Evolutionary conservation across 345 rosid species (phyloP), one percentile per base, ranked within the genome.

Genomic region (Adansonia digitata): DNA sequence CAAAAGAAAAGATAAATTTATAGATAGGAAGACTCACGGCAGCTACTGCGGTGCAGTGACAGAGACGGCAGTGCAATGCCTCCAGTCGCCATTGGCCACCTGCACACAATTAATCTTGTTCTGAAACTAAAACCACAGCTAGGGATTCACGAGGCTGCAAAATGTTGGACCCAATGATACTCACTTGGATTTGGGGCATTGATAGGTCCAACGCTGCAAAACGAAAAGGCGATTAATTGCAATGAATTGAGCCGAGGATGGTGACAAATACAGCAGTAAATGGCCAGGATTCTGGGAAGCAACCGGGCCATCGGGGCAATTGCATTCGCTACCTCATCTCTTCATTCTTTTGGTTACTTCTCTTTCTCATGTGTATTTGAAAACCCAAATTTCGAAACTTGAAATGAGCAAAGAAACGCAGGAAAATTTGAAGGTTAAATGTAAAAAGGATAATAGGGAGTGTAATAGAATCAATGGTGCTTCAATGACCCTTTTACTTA

Each of bases 181-280:
- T 72, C 49, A 45, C 42, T 65, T 72, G 27, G 86, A 83, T 83
- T 69, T 73, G 75, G 40, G 85, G 82, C 72, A 81, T 77, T 75
- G 89, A n/a, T n/a, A n/a, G n/a, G n/a, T n/a, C n/a, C n/a, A n/a
- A n/a, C n/a, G n/a, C n/a, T n/a, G n/a, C n/a, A n/a, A n/a, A n/a
- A n/a, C n/a, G n/a, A n/a, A n/a, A n/a, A n/a, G n/a, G n/a, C n/a
- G n/a, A n/a, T n/a, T n/a, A n/a, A n/a, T n/a, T n/a, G n/a, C 31
- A 18, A 55, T 63, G 37, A 82, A 79, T n/a, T 66, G 63, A 20
- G 59, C 27, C 9, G 59, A 48, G 10, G 39, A 35, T 12, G 5
- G 29, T 75, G 20, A 57, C 57, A 52, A 34, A 48, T 26, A 37
- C 27, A 46, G 59, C 65, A 49, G 53, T 78, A 35, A 75, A 72